Evolutionary conservation across 2,329 filamentous ascomycete species (phyloP).

Genomic region (Fusarium torreyae): DNA sequence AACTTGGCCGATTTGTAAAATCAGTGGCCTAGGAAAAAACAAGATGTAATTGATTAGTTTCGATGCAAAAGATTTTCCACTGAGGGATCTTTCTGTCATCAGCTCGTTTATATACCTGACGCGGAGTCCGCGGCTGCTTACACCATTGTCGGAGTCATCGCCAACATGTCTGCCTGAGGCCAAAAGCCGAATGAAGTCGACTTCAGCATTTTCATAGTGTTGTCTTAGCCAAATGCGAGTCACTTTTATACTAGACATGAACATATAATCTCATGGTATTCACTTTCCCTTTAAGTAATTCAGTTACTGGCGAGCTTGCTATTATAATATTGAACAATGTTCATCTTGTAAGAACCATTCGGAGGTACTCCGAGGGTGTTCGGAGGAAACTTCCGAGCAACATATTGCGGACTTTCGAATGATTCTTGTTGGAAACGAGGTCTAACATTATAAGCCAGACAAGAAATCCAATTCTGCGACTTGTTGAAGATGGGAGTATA

Average conservation of each 20-base stretch:
- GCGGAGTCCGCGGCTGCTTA: slow-evolving; percentile 5
- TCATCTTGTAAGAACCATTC: neutral
- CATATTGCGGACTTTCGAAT: no score
- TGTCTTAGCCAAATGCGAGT: no score
- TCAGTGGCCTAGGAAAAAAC: neutral
- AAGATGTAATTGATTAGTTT: no score
- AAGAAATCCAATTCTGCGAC: no score
- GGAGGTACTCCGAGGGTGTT: neutral
- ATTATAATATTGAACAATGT: neutral
- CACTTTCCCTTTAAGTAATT: neutral
- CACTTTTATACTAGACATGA: no score
- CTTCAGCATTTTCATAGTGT: neutral
- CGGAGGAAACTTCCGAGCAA: neutral
- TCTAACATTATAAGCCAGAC: no score
- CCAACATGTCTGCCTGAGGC: neutral
- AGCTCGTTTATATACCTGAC: slow-evolving; percentile 1
- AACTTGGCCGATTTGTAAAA: rapidly evolving
- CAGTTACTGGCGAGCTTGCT: neutral
- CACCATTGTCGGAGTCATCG: neutral
- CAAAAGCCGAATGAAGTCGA: neutral
- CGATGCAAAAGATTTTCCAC: no score
- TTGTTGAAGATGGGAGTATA: no score
- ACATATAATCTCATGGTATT: rapidly evolving
- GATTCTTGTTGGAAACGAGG: no score
- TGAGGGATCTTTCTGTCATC: neutral